Percentiles rank a stretch among this genome's conserved stretches.
These are phyloP conservation scores for Jimgerdemannia lactiflua DNA, from an alignment of 192 early-diverging fungal genomes.

Conservation along the genomic window DNA sequence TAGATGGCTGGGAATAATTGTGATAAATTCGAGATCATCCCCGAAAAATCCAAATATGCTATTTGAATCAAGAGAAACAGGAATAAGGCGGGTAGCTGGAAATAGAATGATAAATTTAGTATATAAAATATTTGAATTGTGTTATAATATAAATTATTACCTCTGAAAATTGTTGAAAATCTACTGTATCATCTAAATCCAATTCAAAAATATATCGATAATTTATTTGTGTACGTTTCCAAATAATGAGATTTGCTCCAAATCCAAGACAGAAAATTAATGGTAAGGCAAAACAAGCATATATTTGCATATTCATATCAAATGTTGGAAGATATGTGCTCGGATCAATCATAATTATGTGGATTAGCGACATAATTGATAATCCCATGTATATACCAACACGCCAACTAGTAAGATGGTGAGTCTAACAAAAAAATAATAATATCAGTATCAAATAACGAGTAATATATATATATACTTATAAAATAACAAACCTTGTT, in stretches of 20 bases:
- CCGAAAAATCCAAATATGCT: conserved; percentile 42
- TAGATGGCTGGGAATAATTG: conserved; percentile 40
- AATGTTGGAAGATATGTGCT: conserved; percentile 8
- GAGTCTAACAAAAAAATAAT: conserved; percentile 3
- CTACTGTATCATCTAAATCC: conserved; percentile 65
- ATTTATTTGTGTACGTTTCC: conserved; percentile 66
- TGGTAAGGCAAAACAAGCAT: conserved; percentile 59
- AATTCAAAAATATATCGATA: conserved; percentile 84
- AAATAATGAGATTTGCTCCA: conserved; percentile 61
- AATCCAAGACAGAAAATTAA: conserved; percentile 60
- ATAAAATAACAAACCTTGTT: background rate
- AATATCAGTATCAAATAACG: too few relatives aligned
- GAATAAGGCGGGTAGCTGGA: conserved; percentile 37
- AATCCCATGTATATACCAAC: conserved; percentile 62
- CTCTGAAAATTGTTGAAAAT: conserved; percentile 70
- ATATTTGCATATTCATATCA: conserved; percentile 52
- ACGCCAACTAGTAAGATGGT: conserved; percentile 43
- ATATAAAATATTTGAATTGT: too few relatives aligned
- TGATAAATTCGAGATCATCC: conserved; percentile 30
- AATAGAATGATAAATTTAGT: background rate
- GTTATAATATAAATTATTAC: conserved; percentile 19
- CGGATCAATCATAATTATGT: conserved; percentile 36
- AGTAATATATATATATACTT: too few relatives aligned
- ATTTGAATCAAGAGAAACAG: conserved; percentile 34
- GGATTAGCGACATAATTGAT: conserved; percentile 45